phyloP scores from a whole-genome alignment of 2,329 filamentous ascomycete genomes.

The Neopestalotiopsis clavispora region DNA sequence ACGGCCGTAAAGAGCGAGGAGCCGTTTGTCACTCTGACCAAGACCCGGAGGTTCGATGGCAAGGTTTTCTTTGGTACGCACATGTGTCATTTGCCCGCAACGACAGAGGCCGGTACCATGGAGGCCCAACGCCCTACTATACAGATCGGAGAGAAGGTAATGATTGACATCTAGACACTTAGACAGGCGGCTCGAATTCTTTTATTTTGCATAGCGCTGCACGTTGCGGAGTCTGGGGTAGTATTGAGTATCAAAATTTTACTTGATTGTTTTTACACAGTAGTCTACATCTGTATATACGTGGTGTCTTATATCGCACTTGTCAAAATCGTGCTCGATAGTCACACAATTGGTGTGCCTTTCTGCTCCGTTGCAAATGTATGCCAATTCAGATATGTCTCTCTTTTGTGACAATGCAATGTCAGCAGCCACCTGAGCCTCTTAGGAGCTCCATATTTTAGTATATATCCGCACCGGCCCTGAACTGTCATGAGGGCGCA shows the following conservation, averaged over 20 bases:
- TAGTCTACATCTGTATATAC: neutral
- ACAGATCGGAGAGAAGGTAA: constrained; percentile 51
- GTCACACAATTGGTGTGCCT: neutral
- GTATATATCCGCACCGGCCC: neutral
- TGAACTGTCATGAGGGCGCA: neutral
- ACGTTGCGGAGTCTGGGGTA: neutral
- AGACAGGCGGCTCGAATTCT: neutral
- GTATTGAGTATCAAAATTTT: neutral
- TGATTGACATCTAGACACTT: constrained; percentile 23
- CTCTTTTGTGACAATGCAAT: neutral
- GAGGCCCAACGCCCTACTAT: constrained; percentile 49
- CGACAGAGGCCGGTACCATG: constrained; percentile 22
- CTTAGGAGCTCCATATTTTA: neutral
- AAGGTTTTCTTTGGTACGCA: constrained; percentile 92
- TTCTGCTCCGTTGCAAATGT: neutral
- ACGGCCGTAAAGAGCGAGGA: constrained; percentile 81
- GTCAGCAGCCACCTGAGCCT: neutral
- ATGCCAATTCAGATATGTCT: neutral
- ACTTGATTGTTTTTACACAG: constrained; percentile 3
- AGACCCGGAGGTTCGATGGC: constrained; percentile 81
- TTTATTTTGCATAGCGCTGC: neutral
- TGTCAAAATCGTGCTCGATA: neutral
- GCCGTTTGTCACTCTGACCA: constrained; percentile 86
- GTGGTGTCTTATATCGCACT: neutral
- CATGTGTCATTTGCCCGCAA: constrained; percentile 55